phyloP scores from a whole-genome alignment of 495 filamentous ascomycete species.

The Oleoguttula mirabilis region DNA sequence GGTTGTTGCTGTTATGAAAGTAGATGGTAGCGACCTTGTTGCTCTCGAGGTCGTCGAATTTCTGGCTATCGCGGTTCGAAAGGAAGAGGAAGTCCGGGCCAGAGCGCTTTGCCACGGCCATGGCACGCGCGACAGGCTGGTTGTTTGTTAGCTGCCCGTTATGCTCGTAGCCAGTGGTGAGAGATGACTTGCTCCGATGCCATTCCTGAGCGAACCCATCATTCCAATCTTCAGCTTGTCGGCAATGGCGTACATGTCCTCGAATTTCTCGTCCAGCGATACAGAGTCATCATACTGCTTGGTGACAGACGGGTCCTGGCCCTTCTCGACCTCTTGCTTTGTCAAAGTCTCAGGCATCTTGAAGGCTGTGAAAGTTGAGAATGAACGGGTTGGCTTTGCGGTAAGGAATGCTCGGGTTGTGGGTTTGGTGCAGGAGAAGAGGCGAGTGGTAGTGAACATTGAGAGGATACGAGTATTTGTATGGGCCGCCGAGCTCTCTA shows the following conservation, averaged over 20 bases:
- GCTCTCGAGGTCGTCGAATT: constrained; percentile 32
- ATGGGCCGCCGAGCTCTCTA: no score
- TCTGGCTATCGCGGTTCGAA: constrained; percentile 33
- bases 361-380: constrained; percentile 1
- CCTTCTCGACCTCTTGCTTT: constrained; percentile 7
- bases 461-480: no score
- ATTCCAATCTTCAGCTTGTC: constrained; percentile 24
- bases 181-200: constrained; percentile 4
- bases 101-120: constrained; percentile 33
- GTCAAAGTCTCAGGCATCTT: constrained; percentile 11
- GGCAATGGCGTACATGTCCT: constrained; percentile 13
- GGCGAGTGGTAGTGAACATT: no score
- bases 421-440: no score
- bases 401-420: no score
- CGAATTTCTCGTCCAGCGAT: constrained; percentile 11
- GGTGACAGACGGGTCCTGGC: constrained; percentile 7
- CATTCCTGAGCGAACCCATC: constrained; percentile 11
- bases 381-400: neutral
- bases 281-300: constrained; percentile 14
- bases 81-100: constrained; percentile 39
- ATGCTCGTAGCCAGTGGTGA: no score
- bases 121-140: constrained; percentile 30
- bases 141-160: no score
- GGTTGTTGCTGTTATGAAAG: constrained; percentile 31
- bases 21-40: constrained; percentile 28